Base-by-base conservation (phyloP, 1,284 basidiomycete genomes). In the Megacollybia platyphylla region DNA sequence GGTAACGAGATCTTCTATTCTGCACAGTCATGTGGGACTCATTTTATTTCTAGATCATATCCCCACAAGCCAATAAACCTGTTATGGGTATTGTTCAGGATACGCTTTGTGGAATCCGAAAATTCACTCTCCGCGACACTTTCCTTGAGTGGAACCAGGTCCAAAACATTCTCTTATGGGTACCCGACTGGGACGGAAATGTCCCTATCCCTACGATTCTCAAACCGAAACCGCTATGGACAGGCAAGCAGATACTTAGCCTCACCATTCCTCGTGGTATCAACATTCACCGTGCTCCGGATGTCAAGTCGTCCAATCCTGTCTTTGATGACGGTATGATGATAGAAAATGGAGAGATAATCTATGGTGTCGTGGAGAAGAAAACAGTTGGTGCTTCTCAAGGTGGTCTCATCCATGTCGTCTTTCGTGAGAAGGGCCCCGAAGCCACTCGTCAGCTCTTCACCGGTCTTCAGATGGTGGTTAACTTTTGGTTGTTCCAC, bases 51-150 rank as follows among this genome's bases (percentile, higher is more conserved):
- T 44, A 98, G 85, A 99, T 98, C 54, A 92, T 98, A 50, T 97
- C 94, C 7, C 96, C 96, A 0, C 96, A 98, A 72, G 94, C 93
- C 42, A 98, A 98, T 71, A 97, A 97, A 65, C 96, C 96, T 5
- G 96, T 98, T 54, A 98, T 98, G 96, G 96, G 92, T 48, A 98
- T 98, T 52, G 96, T 99, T 27, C 96, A 99, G 62, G 96, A 99
- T 60, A 98, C 94, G 0, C 80, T 98, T 0, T 97, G 93, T 57
- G 94, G 96, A 60, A 81, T 98, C 46, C 86, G 94, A 49, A 98
- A 98, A 64, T 92, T 98, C 57, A 97, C 94, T 0, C 68, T 98
- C 8, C 87, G 94, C 29, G 96, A 98, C 57, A 77, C 78, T 24
- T 94, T 96, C 67, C 67, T 94, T 56, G 93, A 97, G 54, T 94